Evolutionary conservation across 1,139 yeast genomes (phyloP).

Genomic region (Groenewaldozyma auringiensis): DNA sequence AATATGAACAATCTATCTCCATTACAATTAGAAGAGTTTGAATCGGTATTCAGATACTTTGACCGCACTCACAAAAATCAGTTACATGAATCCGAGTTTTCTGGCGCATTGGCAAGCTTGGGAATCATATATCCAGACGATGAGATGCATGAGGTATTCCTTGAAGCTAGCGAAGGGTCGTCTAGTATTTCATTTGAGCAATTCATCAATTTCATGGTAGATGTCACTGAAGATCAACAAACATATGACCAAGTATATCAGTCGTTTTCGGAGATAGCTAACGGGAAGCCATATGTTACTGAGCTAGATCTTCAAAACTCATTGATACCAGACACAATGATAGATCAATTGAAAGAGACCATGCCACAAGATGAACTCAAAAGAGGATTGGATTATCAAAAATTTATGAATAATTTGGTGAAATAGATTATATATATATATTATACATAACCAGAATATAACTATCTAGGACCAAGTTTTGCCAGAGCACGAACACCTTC

Average conservation of each 20-base stretch:
- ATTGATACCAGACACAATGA: constrained; percentile 30
- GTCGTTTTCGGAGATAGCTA: constrained; percentile 35
- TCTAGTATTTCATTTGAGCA: constrained; percentile 32
- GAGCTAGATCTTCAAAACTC: constrained; percentile 35
- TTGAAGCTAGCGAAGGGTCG: constrained; percentile 24
- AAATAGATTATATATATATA: neutral
- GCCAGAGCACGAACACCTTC: constrained; percentile 77
- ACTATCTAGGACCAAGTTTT: constrained; percentile 86
- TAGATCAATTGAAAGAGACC: constrained; percentile 26
- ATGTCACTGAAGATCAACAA: constrained; percentile 35
- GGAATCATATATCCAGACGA: constrained; percentile 33
- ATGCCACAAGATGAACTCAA: constrained; percentile 27
- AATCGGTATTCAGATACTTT: constrained; percentile 36
- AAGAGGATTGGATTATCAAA: constrained; percentile 29
- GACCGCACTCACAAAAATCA: constrained; percentile 32
- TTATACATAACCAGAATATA: neutral
- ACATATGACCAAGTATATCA: constrained; percentile 35
- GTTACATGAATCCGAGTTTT: constrained; percentile 32
- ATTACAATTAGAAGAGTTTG: constrained; percentile 37
- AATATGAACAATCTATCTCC: constrained; percentile 36
- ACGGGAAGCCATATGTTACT: constrained; percentile 35
- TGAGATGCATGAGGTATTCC: constrained; percentile 34
- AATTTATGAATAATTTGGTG: constrained; percentile 22
- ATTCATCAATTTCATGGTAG: constrained; percentile 36
- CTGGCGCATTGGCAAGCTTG: constrained; percentile 36